Conservation (phyloP, 2,329 filamentous ascomycete genomes). For the Alternaria alternata region DNA sequence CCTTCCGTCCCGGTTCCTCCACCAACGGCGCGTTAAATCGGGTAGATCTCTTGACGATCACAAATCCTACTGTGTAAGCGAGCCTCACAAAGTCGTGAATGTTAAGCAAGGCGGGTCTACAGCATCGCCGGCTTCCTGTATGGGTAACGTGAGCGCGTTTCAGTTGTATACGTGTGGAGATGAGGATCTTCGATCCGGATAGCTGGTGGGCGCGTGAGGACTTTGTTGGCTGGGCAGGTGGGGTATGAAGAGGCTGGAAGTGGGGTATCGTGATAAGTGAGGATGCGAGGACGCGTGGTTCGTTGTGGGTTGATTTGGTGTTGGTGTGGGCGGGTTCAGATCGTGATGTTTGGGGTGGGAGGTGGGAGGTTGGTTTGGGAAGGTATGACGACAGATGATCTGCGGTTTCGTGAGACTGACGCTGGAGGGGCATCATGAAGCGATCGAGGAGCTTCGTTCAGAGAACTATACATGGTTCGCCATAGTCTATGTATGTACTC, state of each 20-base stretch:
- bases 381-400: slow-evolving; percentile 15
- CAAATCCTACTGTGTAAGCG: not conserved
- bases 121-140: not conserved
- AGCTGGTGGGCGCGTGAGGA: not conserved
- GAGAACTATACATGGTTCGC: not conserved
- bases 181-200: slow-evolving; percentile 3
- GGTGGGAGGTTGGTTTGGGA: not conserved
- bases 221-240: not conserved
- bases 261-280: slow-evolving; percentile 1
- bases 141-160: slow-evolving; percentile 1
- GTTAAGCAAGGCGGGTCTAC: not conserved
- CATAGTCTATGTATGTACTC: not conserved
- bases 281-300: slow-evolving; percentile 1
- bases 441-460: not conserved
- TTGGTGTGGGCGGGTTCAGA: not conserved
- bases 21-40: not conserved
- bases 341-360: slow-evolving; percentile 1
- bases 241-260: not conserved
- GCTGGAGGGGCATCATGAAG: not conserved
- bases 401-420: not conserved
- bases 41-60: not conserved
- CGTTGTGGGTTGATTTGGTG: not conserved
- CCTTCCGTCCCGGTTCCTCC: not conserved
- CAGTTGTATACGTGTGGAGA: slow-evolving; percentile 1
- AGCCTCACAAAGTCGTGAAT: not conserved